Evolutionary conservation across 2,329 filamentous ascomycete species (phyloP), one percentile per base, ranked within the genome.

Genomic region (Scedosporium dehoogii): DNA sequence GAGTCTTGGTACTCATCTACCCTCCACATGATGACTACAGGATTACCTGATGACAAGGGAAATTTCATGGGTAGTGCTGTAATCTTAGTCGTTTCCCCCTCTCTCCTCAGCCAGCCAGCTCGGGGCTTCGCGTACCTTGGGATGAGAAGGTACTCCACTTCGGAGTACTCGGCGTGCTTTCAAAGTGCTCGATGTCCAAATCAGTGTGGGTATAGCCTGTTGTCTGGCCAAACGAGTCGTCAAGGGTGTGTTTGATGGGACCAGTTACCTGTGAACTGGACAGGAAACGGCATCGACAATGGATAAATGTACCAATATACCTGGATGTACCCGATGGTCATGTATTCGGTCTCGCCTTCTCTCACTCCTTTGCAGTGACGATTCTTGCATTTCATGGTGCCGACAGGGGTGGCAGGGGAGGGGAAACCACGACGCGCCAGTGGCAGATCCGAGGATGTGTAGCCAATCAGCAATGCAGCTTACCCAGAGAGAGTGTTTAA

Each of bases 381-480:
- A 23, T 27, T 55, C 51, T 23, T 27, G 18, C 51, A 55, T 55
- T 55, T 55, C 51, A 23, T 55, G 51, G 18, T 55, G 18, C 14
- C 14, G 14, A 42, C 56, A 58, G 27, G 41, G 57, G 57, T 59
- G 38, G 57, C 21, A 21, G 38, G 38, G 57, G 25, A 25, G 33
- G 57, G 57, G 55, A 58, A 59, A 59, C 29, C 16, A 59, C 38
- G 41, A 59, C 57, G 57, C 57, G 33, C 56, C 57, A 14, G 38
- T 59, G 57, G 57, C 33, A 59, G 57, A 59, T 59, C 57, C 57
- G 57, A 59, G 41, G 38, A 59, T 21, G 7, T 59, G n/a, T 14
- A 25, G 33, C 57, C 57, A 59, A 59, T 59, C 57, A 59, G 3
- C 21, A 21, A 21, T 14, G 38, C 14, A 12, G 57, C 23, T 27